Base-by-base conservation (phyloP, 345 rosid genomes). In the Zanthoxylum bungeanum region DNA sequence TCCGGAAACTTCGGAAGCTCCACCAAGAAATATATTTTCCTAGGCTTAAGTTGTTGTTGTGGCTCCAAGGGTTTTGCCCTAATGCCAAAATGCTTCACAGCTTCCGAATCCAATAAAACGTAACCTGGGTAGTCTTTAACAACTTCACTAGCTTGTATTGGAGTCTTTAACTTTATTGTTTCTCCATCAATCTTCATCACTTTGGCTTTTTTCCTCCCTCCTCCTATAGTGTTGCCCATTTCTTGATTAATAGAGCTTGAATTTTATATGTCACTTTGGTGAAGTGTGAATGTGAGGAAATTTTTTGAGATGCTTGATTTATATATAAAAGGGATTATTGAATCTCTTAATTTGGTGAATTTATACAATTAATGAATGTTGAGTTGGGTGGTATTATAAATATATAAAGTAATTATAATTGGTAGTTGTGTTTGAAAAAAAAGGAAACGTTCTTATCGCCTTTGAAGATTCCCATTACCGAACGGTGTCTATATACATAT, bases 131-230 rank as follows among this genome's bases (percentile, higher is more conserved):
- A 79, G 51, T 87, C 89, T 66, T 81, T 84, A 39, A 84, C 56
- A 4, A 87, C 87, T n/a, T 93, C 91, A 5, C 84, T 73, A 11
- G 79, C 96, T 16, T 79, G 84, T 57, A 73, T 74, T 25, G 96
- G 97, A 12, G 94, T 92, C 81, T 79, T 86, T 1, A 92, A 46
- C 64, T 87, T 88, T 77, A 91, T 68, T 3, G 88, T 87, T 76
- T 95, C 96, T 24, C 99, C 99, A 82, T 84, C 84, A 59, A 95
- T 79, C 51, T 85, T 92, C 98, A 95, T 92, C 42, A 95, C 87
- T 60, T 91, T 92, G 0, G 91, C 85, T 73, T 17, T 87, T 53
- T 82, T 86, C 57, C 77, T 86, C 61, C 83, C 84, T 40, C 78
- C 70, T 59, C 88, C 89, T 5, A 92, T 68, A 71, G 56, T 81